Percentiles rank a stretch among this genome's conserved stretches.
These are phyloP conservation scores for Carpinus fangiana DNA, from an alignment of 306 rosid genomes.

Conservation along the genomic window DNA sequence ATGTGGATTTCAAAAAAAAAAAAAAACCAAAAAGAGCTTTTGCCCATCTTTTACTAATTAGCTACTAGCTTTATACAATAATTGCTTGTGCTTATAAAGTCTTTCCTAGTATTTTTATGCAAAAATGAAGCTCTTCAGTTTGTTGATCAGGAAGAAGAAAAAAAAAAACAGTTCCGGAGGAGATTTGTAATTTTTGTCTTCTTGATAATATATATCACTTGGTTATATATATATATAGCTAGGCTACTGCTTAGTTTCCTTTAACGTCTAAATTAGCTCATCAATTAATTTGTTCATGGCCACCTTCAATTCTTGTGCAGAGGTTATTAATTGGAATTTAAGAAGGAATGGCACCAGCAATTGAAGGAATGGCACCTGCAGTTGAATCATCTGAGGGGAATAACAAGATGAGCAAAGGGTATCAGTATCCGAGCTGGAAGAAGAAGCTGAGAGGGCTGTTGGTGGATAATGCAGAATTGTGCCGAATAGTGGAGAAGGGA, in stretches of 20 bases:
- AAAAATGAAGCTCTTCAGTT: background rate
- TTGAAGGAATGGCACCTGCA: background rate
- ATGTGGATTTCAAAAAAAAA: too few species aligned
- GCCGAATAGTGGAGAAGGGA: background rate
- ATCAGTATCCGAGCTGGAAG: conserved; percentile 7
- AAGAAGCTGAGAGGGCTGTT: conserved; percentile 23
- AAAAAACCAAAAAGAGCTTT: background rate
- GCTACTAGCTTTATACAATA: background rate
- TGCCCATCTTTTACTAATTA: background rate
- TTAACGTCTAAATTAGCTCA: background rate
- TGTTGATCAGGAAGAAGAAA: background rate
- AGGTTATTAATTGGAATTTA: background rate
- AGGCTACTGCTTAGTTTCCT: background rate
- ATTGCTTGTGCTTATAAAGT: background rate
- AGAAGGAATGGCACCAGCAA: background rate
- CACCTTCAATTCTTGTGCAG: background rate
- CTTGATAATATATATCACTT: background rate
- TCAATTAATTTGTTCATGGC: too few species aligned
- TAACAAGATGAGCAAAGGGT: background rate
- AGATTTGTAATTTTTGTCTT: background rate
- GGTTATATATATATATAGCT: background rate
- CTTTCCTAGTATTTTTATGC: background rate
- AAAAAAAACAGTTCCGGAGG: background rate
- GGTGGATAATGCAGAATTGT: conserved; percentile 7
- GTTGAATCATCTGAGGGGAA: background rate